phyloP scores from a whole-genome alignment of 2,329 filamentous ascomycete genomes.

The Phaeosphaeriaceae sp. region DNA sequence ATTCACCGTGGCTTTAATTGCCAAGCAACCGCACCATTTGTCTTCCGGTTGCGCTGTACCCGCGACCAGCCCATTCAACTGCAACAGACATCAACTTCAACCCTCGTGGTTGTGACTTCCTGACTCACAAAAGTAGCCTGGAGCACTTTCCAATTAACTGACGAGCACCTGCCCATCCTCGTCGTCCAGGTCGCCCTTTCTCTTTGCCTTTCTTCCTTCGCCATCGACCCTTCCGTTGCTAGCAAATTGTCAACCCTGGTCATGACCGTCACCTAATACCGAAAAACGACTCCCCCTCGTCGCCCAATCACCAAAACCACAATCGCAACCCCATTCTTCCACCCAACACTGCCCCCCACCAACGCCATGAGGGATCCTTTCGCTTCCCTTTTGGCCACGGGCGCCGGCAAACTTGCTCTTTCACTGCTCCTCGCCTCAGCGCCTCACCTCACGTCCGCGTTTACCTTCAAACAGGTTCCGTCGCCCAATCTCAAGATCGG shows the following conservation, averaged over 20 bases:
- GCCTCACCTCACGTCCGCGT: constrained; percentile 28
- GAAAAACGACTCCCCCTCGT: constrained; percentile 5
- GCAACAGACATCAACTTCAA: constrained; percentile 21
- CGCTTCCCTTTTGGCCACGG: constrained; percentile 47
- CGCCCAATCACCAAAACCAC: constrained; percentile 4
- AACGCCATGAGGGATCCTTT: constrained; percentile 46
- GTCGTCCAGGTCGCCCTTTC: constrained; percentile 6
- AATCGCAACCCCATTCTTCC: constrained; percentile 25
- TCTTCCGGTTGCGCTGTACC: constrained; percentile 25
- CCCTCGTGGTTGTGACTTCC: neutral
- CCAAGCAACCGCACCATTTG: constrained; percentile 24
- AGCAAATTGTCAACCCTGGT: constrained; percentile 14
- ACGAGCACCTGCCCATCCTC: neutral
- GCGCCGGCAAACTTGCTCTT: constrained; percentile 46
- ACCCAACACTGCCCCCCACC: constrained; percentile 26
- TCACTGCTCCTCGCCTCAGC: constrained; percentile 42
- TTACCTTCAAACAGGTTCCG: constrained; percentile 66
- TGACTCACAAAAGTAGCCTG: neutral
- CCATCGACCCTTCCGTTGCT: constrained; percentile 13
- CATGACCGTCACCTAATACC: constrained; percentile 26
- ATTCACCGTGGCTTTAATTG: constrained; percentile 18
- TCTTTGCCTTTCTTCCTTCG: no score
- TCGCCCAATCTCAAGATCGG: constrained; percentile 78
- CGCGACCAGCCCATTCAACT: no score
- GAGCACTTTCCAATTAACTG: neutral